Base-by-base conservation (phyloP, 805 yeast genomes). In the Torulaspora microellipsoides region DNA sequence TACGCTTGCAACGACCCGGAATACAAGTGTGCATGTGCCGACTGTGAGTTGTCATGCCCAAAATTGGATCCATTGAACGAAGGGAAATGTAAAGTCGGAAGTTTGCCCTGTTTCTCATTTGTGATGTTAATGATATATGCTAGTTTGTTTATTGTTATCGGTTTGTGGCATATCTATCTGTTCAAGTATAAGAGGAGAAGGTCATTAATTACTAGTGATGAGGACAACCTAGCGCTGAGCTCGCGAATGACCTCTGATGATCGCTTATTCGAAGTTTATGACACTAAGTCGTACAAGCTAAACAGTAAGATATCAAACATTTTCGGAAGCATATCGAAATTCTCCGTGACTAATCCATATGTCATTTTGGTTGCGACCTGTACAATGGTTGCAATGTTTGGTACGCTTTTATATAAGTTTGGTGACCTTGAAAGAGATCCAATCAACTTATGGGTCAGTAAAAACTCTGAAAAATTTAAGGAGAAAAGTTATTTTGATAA, bases 11-110 rank as follows among this genome's bases (percentile, higher is more conserved):
- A 79, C 51, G 90, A 83, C 33, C 67, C 69, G 14, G 52, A 58
- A 2, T 91, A 78, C 60, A 77, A 76, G 51, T 89, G 96, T 66
- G 85, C 98, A 0, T 91, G 99, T 58, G 75, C 95, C 0, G 99
- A 91, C 64, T 91, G 99, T 63, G 79, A 84, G 0, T 69, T 62
- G 1, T 75, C 89, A 1, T 91, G 99, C 58, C 97, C 98, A 0
- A 58, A 51, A 0, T 70, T 91, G 15, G 78, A 79, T 0, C 66
- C 68, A 0, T 60, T 83, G 30, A 61, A 66, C 1, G 53, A 60
- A 2, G 59, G 64, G 0, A 46, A 49, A 3, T 85, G 96, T 60
- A 65, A 58, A 27, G 71, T 88, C 1, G 85, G 83, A 0, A 62
- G 66, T 0, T 33, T 90, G 1, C 87, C 90, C 0, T 90, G 95